Conservation (phyloP, 2,329 filamentous ascomycete genomes). For the Diplodia mutila region DNA sequence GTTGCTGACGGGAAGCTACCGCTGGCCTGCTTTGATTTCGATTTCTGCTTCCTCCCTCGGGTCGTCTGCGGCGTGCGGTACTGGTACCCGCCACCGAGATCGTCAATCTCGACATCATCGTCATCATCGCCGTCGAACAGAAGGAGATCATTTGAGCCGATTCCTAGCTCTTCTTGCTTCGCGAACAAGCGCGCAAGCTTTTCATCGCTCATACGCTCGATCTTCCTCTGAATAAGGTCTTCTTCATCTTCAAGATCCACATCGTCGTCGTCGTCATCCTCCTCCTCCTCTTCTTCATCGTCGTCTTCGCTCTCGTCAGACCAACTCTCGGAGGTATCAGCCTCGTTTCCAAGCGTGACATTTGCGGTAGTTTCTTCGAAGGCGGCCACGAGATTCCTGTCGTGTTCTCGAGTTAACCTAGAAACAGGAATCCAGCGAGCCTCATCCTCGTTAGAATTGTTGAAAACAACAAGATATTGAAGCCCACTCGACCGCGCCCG, state of each 20-base stretch:
- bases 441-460: constrained; percentile 50
- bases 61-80: background rate
- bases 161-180: constrained; percentile 66
- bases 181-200: constrained; percentile 63
- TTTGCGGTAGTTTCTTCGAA: constrained; percentile 33
- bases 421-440: constrained; percentile 53
- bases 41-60: constrained; percentile 8
- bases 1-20: constrained; percentile 57
- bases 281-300: constrained; percentile 44
- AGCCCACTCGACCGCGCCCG: constrained; percentile 49
- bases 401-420: constrained; percentile 33
- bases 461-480: constrained; percentile 58
- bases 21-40: background rate
- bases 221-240: constrained; percentile 45
- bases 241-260: constrained; percentile 47
- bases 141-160: constrained; percentile 62
- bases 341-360: constrained; percentile 31
- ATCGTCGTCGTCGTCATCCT: constrained; percentile 45
- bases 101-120: constrained; percentile 35
- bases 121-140: constrained; percentile 57
- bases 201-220: constrained; percentile 59
- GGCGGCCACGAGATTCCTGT: constrained; percentile 34
- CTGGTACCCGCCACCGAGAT: background rate
- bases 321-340: constrained; percentile 30
- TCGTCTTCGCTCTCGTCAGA: constrained; percentile 35